Evolutionary conservation across 257 asterid genomes (phyloP), one percentile per base, ranked within the genome.

Genomic region (Capsicum pubescens): DNA sequence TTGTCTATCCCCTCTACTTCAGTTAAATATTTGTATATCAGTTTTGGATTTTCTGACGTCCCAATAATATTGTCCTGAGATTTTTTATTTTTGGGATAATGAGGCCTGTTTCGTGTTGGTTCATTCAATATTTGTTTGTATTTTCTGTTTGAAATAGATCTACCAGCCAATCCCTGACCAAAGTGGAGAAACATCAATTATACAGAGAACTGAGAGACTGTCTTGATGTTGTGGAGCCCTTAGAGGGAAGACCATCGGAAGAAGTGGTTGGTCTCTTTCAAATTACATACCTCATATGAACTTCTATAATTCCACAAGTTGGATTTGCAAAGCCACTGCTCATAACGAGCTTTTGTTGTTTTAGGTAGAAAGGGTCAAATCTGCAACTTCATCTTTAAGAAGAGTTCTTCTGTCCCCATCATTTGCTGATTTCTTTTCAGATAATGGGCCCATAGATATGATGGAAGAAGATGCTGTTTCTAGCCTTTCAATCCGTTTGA

Each of bases 381-480:
- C 93, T 82, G 94, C 91, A 42, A 84, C 98, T 64, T 91, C 98
- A 79, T 91, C 94, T 87, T 86, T 97, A 91, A 94, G 92, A 92
- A 93, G 85, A 91, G 92, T 88, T 89, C 97, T 97, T 83, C 91
- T 83, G 81, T 90, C 97, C 85, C 97, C 98, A 32, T 88, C 89
- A 84, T 97, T 97, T 89, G 89, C 95, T 78, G 98, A 97, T 86
- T 86, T 92, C 83, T 39, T 87, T 92, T 85, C 90, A 83, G 97
- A 95, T 85, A 91, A 91, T 86, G 93, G 97, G 87, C 89, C 92
- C 17, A 87, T 86, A 71, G 98, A 95, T 89, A 88, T 93, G 95
- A 97, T 97, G 99, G 99, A 95, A 19, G 99, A 97, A 88, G 99
- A 97, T 91, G 93, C 92, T 88, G 84, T 90, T 78, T 90, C 98